Base-by-base conservation (phyloP, 2,329 filamentous ascomycete species). In the Beauveria brongniartii region DNA sequence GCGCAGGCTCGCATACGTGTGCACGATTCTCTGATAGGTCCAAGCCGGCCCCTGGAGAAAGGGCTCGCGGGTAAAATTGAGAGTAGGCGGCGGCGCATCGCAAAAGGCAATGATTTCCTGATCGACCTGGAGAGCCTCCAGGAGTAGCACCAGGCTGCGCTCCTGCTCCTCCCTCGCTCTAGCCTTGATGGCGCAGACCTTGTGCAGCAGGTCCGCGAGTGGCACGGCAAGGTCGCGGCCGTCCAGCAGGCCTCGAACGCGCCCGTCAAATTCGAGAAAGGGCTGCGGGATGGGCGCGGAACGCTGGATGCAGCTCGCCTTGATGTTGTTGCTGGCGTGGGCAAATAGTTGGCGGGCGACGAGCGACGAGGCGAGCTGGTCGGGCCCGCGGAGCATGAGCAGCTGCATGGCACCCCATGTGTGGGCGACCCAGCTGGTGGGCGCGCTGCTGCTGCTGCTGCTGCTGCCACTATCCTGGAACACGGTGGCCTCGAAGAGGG, bases 261-360 rank as follows among this genome's bases (percentile, higher is more conserved):
- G 30, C 2, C 56, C 50, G 22, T 66, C 63, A 0, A 70, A 55
- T 5, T 47, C 55, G 43, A 68, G 48, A n/a, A 68, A 66, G 3
- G 63, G 62, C 2, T 43, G 20, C 2, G 69, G 69, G 10, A 70
- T 63, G 1, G 64, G 28, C 3, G 64, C 62, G 22, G 59, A 62
- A 18, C 65, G 63, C 56, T 70, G 68, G 5, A 69, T 65, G 52
- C 65, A 69, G 46, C 65, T 67, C 6, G 69, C 68, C 24, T 67
- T 66, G 54, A 70, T 65, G 22, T 70, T 70, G 53, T 63, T 68
- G 59, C 64, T 67, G 22, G 67, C 61, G n/a, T 70, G 69, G 20
- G 63, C 24, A 41, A 67, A 69, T 3, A 70, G 64, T 8, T 63
- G 63, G 1, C 64, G 62, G 2, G 67, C 64, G 8, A 68, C 24